Conservation (phyloP, 805 yeast species). For the Wilhelminamyces savonicus region DNA sequence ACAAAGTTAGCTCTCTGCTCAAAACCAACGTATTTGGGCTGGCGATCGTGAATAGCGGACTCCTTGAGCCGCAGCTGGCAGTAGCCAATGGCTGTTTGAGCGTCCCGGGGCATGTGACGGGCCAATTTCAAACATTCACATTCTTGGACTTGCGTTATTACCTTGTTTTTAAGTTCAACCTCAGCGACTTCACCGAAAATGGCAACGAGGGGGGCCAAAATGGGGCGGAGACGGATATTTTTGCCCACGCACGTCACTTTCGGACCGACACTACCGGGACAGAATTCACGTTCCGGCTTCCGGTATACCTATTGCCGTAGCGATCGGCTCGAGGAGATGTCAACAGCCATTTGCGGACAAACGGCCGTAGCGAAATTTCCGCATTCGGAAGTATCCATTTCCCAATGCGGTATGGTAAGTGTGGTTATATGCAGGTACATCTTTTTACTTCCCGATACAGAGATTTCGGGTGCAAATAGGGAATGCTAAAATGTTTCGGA, state of each 20-base stretch:
- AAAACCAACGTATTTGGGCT: slow-evolving; percentile 29
- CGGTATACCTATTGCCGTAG: slow-evolving; percentile 6
- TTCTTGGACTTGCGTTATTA: slow-evolving; percentile 32
- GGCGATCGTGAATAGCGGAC: slow-evolving; percentile 12
- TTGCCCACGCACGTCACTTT: slow-evolving; percentile 9
- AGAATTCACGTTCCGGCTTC: slow-evolving; percentile 24
- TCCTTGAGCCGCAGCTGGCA: slow-evolving; percentile 2
- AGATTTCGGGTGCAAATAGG: no score
- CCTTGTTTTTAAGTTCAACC: slow-evolving; percentile 30
- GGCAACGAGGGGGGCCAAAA: slow-evolving; percentile 2
- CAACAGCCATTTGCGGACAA: no score
- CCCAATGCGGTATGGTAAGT: no score
- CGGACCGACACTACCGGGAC: slow-evolving; percentile 15
- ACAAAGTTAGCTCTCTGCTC: slow-evolving; percentile 27
- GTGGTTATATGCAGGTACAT: no score
- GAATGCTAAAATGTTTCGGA: no score
- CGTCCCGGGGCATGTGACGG: slow-evolving; percentile 24
- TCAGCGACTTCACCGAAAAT: slow-evolving; percentile 16
- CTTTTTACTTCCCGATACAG: no score
- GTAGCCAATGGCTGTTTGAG: slow-evolving; percentile 20
- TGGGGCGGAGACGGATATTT: no score
- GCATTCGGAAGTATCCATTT: no score
- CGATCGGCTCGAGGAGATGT: no score
- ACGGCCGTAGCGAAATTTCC: no score
- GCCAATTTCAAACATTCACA: slow-evolving; percentile 30